Evolutionary conservation across 352 stramenopile genomes (phyloP), one percentile per base, ranked within the genome.

Genomic region (Pelagophyceae sp.): DNA sequence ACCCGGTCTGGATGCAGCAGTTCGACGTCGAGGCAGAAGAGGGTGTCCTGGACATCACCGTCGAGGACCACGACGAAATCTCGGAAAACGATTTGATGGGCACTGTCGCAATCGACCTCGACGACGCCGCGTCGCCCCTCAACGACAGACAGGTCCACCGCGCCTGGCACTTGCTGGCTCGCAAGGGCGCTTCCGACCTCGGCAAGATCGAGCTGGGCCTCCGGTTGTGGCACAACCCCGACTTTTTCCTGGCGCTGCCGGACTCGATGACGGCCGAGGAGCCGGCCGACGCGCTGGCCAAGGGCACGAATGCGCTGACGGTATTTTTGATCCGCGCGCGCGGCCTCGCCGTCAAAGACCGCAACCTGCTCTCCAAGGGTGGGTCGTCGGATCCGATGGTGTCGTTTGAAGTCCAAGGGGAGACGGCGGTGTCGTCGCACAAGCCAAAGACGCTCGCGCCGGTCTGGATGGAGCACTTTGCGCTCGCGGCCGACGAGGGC

Each of bases 181-280:
- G 5, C 29, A 65, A 33, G 23, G 58, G 58, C 23, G 58, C 20
- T 17, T 2, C 17, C 23, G 58, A 65, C 58, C 29, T 65, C 23
- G 63, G 63, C 3, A 11, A 29, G 6, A 35, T 72, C 35, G 63
- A 72, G 63, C 3, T 72, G 29, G 63, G 11, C 1, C 27, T 72
- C 29, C 63, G 63, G 63, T 72, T 11, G 31, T n/a, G 17, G 31
- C 63, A 72, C 63, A 72, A 72, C 35, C 63, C 63, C 31, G 63
- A 3, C 3, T 32, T 11, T 27, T n/a, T 72, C 31, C 29, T 72
- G 29, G 3, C 6, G 6, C 63, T 72, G 29, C 63, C 63, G 31
- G 6, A 11, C 6, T 3, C 3, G 3, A 72, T 72, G 6, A 25
- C 37, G 29, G 29, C 35, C 63, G 63, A 38, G 31, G 31, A 50